Evolutionary conservation across 176 grass and related monocot species (phyloP), one percentile per base, ranked within the genome.

Genomic region (Alloteropsis semialata): DNA sequence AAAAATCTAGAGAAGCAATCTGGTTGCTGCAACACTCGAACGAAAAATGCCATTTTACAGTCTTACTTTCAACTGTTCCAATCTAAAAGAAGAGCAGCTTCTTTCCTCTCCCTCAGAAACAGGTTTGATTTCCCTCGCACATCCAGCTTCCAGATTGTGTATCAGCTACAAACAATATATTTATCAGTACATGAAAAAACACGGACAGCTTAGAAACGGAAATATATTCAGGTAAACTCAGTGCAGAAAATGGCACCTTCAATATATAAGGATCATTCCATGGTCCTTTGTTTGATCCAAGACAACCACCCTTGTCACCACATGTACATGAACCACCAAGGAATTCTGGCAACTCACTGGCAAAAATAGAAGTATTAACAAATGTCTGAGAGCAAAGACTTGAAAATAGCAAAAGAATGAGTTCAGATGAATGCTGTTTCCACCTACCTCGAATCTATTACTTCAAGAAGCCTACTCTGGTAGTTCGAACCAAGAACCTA

Each of bases 311-410:
- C 28, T 94, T 88, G 32, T 94, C 91, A 72, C 43, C 69, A 43
- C 96, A 99, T 69, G 91, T 87, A 80, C 96, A 99, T 10, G 89
- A 92, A 72, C 96, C 96, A 61, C 96, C 96, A 75, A 99, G 89
- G 76, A 99, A 99, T 29, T 99, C 91, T 60, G 96, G 96, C 83
- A 99, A 78, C 91, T 99, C 91, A 79, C 96, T 99, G 85, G 73
- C 36, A 89, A 89, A 82, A 74, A 89, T 58, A 42, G 10, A 91
- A 77, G 27, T 82, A 61, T 46, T 59, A 60, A 69, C 8, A 76
- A 75, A 74, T 22, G 43, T 34, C 24, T n/a, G 24, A 36, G 75
- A 5, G 45, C 19, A 22, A 15, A 71, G 76, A 12, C 13, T 28
- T 36, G 17, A 12, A 77, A 65, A 58, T 5, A 76, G n/a, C 78